These are phyloP conservation scores for Solanum tacnaense DNA, from an alignment of 257 asterid species.

Conservation along the genomic window DNA sequence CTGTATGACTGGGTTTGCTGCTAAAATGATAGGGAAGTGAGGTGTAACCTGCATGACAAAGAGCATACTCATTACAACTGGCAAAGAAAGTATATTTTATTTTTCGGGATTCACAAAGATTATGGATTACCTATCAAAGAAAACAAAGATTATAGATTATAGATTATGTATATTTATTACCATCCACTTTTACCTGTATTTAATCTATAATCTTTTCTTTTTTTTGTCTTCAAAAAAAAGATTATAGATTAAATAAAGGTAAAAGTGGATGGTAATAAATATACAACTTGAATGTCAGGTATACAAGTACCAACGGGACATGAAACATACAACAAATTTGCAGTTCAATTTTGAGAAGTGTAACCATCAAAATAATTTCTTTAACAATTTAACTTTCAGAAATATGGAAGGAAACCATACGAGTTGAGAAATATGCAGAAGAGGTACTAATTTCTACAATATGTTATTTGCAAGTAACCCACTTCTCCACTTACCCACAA, in stretches of 20 bases:
- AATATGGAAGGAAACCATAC: background rate
- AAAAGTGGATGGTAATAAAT: background rate
- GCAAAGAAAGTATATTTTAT: background rate
- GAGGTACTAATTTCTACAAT: background rate
- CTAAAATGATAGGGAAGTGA: constrained; percentile 61
- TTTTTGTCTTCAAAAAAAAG: background rate
- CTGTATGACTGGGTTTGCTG: constrained; percentile 67
- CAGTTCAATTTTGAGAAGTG: background rate
- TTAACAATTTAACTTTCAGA: background rate
- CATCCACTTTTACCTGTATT: no score
- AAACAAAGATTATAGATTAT: background rate
- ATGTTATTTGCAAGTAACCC: background rate
- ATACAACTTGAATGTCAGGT: background rate
- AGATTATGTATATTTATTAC: no score
- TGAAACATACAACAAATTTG: background rate
- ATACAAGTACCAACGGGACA: background rate
- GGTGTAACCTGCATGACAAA: constrained; percentile 71
- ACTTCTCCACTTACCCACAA: background rate
- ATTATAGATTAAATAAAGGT: background rate
- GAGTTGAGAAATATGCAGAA: background rate
- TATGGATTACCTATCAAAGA: background rate
- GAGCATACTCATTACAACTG: constrained; percentile 10
- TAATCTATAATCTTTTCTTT: no score
- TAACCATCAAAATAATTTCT: background rate
- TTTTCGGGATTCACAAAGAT: background rate